phyloP scores from a whole-genome alignment of 2,329 filamentous ascomycete genomes.

The Colletotrichum cereale region DNA sequence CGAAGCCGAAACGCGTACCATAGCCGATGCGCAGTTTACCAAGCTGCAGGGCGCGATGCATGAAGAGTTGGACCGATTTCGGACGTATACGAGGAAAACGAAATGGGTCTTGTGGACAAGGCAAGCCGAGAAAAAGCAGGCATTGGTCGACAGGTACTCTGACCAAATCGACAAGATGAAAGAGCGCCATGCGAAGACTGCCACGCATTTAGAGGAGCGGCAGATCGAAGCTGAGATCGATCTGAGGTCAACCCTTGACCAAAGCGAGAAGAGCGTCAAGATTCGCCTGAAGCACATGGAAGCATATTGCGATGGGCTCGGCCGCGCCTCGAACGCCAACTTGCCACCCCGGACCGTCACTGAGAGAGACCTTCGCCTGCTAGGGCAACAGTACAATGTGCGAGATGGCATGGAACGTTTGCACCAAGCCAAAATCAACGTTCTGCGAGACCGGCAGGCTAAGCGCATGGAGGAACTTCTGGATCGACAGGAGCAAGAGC shows the following conservation, averaged over 20 bases:
- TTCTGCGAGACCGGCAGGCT: constrained; percentile 73
- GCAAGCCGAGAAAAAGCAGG: constrained; percentile 62
- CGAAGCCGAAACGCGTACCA: constrained; percentile 61
- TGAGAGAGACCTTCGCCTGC: constrained; percentile 68
- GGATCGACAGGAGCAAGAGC: constrained; percentile 65
- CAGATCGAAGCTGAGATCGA: constrained; percentile 75
- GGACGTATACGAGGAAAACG: constrained; percentile 61
- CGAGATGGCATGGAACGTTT: constrained; percentile 70
- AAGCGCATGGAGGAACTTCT: constrained; percentile 72
- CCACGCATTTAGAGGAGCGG: constrained; percentile 69
- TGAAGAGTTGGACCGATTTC: constrained; percentile 66
- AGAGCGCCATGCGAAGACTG: constrained; percentile 66
- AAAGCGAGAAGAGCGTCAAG: constrained; percentile 67
- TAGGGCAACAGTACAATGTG: constrained; percentile 71
- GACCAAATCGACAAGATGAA: constrained; percentile 65
- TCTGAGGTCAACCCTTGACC: constrained; percentile 64
- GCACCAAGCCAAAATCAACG: constrained; percentile 72
- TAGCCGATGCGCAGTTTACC: constrained; percentile 58
- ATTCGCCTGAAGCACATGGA: constrained; percentile 75
- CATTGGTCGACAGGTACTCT: constrained; percentile 61
- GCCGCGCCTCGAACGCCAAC: constrained; percentile 52
- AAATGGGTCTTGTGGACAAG: constrained; percentile 63
- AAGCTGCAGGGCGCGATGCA: constrained; percentile 59
- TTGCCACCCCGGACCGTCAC: constrained; percentile 68
- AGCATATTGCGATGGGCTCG: constrained; percentile 70